A percentile compares a stretch with the other conserved stretches of the same genome.
These are phyloP conservation scores for Phytophthora kernoviae DNA, from an alignment of 352 stramenopile genomes.

Conservation along the genomic window DNA sequence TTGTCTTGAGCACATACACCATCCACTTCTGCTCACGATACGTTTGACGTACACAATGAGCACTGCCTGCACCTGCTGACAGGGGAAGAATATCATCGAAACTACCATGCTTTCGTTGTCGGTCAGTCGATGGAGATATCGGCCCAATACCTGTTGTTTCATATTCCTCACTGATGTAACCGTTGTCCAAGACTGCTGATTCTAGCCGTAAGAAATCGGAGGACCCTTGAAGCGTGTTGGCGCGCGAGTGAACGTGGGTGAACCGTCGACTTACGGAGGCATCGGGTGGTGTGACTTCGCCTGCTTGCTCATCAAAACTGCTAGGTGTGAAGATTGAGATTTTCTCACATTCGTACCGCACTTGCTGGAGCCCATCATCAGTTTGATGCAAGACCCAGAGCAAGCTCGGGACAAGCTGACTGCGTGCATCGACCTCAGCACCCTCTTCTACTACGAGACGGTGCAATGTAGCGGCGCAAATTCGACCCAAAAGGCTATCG, in stretches of 20 bases:
- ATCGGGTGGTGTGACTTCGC: conserved; percentile 3
- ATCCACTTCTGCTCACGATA: conserved; percentile 74
- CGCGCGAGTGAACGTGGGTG: conserved; percentile 10
- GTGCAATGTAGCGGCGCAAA: conserved; percentile 76
- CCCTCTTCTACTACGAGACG: conserved; percentile 68
- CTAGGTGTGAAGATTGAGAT: conserved; percentile 48
- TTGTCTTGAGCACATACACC: conserved; percentile 71
- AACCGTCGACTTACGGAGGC: conserved; percentile 10
- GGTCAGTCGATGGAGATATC: not conserved
- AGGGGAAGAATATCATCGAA: conserved; percentile 1
- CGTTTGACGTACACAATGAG: conserved; percentile 58
- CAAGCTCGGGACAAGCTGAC: conserved; percentile 56
- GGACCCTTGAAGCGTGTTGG: not conserved
- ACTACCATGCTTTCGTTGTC: conserved; percentile 2
- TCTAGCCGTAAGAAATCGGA: not conserved
- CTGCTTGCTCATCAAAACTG: conserved; percentile 3
- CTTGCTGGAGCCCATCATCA: conserved; percentile 71
- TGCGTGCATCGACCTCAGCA: conserved; percentile 37
- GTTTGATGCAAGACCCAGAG: conserved; percentile 58
- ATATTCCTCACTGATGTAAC: not conserved
- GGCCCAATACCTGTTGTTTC: conserved; percentile 1
- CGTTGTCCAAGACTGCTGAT: not conserved
- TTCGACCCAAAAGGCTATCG: conserved; percentile 36
- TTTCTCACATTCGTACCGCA: conserved; percentile 79
- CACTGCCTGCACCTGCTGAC: conserved; percentile 17